Percentiles rank a stretch among this genome's conserved stretches.
phyloP scores from a whole-genome alignment of 306 rosid species.

The Bauhinia variegata region DNA sequence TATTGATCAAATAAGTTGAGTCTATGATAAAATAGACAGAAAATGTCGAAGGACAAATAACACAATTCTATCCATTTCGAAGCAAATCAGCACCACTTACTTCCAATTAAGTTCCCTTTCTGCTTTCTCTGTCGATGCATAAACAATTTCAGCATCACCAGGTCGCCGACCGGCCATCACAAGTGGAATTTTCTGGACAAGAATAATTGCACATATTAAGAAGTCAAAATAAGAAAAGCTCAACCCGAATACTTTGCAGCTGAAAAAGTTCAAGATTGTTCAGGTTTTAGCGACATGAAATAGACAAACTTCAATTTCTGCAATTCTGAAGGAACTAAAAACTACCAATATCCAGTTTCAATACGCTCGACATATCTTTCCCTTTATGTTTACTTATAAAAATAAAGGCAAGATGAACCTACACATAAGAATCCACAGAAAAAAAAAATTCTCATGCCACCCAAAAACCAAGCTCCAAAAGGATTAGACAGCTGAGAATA shows the following conservation, averaged over 20 bases:
- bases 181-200: slow-evolving; percentile 77
- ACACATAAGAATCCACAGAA: not conserved
- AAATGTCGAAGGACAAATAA: not conserved
- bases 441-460: not conserved
- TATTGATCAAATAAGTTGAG: not conserved
- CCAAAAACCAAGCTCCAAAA: slow-evolving; percentile 10
- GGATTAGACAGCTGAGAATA: slow-evolving; percentile 2
- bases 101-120: slow-evolving; percentile 87
- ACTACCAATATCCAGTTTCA: not conserved
- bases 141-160: slow-evolving; percentile 89
- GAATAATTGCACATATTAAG: slow-evolving; percentile 4
- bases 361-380: slow-evolving; percentile 16
- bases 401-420: not conserved
- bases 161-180: slow-evolving; percentile 81
- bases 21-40: not conserved
- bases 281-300: slow-evolving; percentile 10
- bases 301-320: not conserved
- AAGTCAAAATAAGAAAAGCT: not conserved
- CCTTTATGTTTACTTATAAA: slow-evolving; percentile 1
- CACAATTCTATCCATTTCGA: not conserved
- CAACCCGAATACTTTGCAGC: not conserved
- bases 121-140: slow-evolving; percentile 92
- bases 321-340: not conserved
- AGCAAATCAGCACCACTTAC: slow-evolving; percentile 66
- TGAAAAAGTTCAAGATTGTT: slow-evolving; percentile 4